Evolutionary conservation across 2,329 filamentous ascomycete species (phyloP), one percentile per base, ranked within the genome.

Genomic region (Aspergillus jensenii): DNA sequence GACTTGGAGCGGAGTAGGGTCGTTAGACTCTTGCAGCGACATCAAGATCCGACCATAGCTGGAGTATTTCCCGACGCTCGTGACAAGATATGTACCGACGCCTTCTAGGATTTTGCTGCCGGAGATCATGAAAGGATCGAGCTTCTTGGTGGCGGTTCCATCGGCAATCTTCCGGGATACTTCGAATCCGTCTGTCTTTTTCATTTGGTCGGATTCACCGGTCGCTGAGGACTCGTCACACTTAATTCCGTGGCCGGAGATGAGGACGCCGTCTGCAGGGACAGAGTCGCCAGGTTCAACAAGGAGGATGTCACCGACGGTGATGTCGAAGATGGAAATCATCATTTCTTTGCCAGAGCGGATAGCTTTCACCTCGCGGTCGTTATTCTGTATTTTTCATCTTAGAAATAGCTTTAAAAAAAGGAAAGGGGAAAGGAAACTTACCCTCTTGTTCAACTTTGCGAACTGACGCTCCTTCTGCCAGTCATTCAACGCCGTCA

Each of bases 41-140:
- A 91, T 86, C 73, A 91, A 79, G 45, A 89, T 91, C 70, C 88
- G 88, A 70, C 89, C 89, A 72, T 90, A 90, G 45, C 87, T 88
- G 31, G 88, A 91, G 74, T 90, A 85, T 35, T 88, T 78, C 58
- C 89, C 89, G 33, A 89, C 89, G 15, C 87, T 89, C 2, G 89
- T 91, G 59, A 87, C 86, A 73, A 92, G 79, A 66, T 86, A 92
- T 2, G 87, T 90, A 12, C 89, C 89, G 8, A 91, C 84, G 45
- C 89, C 89, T 70, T 91, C 89, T 76, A 91, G 88, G 58, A 91
- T 88, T 61, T 89, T 89, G 52, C 87, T 83, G 33, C 89, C 93
- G 31, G 92, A 96, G 65, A 96, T 90, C 67, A 97, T 84, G 67
- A 89, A 90, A 1, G 86, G 86, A 59, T 90, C 87, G 3, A 87